Percentiles rank a stretch among this genome's conserved stretches.
These are phyloP conservation scores for Exophiala xenobiotica DNA, from an alignment of 2,329 filamentous ascomycete genomes.

Conservation along the genomic window DNA sequence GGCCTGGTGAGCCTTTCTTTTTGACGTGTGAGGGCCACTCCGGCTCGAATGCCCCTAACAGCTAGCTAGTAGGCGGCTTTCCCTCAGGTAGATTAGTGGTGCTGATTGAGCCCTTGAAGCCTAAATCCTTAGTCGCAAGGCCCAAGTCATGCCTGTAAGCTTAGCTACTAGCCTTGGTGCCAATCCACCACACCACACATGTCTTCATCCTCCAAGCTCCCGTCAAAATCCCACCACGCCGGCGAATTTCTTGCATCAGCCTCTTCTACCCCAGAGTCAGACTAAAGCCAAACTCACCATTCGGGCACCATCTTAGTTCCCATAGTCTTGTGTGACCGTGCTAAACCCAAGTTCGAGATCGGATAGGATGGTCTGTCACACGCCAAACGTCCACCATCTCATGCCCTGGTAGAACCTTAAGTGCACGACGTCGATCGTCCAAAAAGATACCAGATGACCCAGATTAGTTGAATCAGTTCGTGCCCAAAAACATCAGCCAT, in stretches of 20 bases:
- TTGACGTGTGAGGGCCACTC: background rate
- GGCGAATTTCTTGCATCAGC: conserved; percentile 19
- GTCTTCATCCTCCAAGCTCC: background rate
- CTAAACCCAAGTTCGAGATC: conserved; percentile 9
- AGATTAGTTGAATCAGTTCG: background rate
- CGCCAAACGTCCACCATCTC: conserved; percentile 6
- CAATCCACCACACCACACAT: background rate
- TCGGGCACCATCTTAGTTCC: conserved; percentile 26
- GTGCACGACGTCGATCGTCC: conserved; percentile 11
- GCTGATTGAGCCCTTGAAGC: background rate
- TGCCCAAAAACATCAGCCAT: background rate
- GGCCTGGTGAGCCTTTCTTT: no score
- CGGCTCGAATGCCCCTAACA: conserved; percentile 1
- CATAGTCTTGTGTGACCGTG: conserved; percentile 25
- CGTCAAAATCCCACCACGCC: conserved; percentile 5
- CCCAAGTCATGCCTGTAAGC: background rate
- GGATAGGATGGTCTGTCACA: conserved; percentile 2
- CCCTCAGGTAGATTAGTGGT: background rate
- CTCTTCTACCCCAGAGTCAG: conserved; percentile 1
- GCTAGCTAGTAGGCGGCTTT: no score
- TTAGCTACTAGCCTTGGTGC: conserved; percentile 1
- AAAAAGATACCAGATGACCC: background rate
- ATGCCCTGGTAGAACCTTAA: conserved; percentile 21
- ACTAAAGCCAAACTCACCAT: conserved; percentile 2
- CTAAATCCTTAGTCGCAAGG: conserved; percentile 1